These are phyloP conservation scores for Leucoagaricus sp. DNA, from an alignment of 1,284 basidiomycete genomes.

Conservation along the genomic window DNA sequence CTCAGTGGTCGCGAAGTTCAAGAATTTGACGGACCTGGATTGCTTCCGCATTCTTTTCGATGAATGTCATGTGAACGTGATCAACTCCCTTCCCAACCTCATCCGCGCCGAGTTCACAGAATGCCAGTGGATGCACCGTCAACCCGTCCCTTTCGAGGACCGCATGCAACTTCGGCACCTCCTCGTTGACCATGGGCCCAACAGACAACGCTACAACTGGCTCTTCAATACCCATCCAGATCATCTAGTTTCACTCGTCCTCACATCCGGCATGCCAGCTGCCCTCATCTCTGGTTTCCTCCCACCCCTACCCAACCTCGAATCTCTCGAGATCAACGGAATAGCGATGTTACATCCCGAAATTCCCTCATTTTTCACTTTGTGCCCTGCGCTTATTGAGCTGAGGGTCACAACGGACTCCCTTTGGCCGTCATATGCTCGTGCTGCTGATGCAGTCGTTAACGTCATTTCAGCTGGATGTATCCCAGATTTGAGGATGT, in stretches of 20 bases:
- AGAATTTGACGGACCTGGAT: conserved; percentile 6
- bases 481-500: conserved; percentile 11
- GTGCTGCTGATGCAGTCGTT: conserved; percentile 4
- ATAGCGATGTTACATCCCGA: conserved; percentile 11
- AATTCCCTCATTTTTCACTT: not conserved
- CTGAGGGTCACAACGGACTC: conserved; percentile 5
- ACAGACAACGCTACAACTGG: conserved; percentile 9
- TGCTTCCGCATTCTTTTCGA: conserved; percentile 14
- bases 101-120: conserved; percentile 8
- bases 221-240: conserved; percentile 11
- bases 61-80: not conserved
- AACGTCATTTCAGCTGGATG: not conserved
- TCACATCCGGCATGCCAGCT: conserved; percentile 10
- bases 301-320: conserved; percentile 11
- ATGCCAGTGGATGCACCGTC: conserved; percentile 7
- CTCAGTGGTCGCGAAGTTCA: not conserved
- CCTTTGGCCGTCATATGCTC: not conserved
- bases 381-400: conserved; percentile 7
- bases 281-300: conserved; percentile 10
- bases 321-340: conserved; percentile 12
- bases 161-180: conserved; percentile 9
- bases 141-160: conserved; percentile 2
- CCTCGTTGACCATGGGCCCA: conserved; percentile 10
- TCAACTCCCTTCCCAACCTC: conserved; percentile 1
- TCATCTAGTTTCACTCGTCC: conserved; percentile 4